Evolutionary conservation across 2,329 filamentous ascomycete species (phyloP).

Genomic region (Paracoccidioides brasiliensis): DNA sequence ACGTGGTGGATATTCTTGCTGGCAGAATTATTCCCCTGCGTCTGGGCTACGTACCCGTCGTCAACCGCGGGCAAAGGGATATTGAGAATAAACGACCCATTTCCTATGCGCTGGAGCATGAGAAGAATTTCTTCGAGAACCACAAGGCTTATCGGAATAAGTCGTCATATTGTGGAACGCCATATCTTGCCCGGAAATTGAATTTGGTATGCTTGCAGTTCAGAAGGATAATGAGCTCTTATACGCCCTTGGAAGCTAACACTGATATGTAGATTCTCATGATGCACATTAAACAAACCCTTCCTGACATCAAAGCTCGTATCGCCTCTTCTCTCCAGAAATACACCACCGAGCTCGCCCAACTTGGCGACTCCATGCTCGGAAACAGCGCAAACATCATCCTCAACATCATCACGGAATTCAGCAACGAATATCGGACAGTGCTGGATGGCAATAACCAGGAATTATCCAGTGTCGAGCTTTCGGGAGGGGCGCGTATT

Average conservation of each 20-base stretch:
- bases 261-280: conserved; percentile 58
- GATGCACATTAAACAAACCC: conserved; percentile 99
- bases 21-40: conserved; percentile 92
- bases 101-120: conserved; percentile 75
- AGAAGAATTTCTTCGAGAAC: conserved; percentile 95
- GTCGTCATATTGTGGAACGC: conserved; percentile 95
- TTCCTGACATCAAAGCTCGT: conserved; percentile 95
- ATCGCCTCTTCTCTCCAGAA: conserved; percentile 91
- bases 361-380: conserved; percentile 83
- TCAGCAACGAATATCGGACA: conserved; percentile 93
- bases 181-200: conserved; percentile 89
- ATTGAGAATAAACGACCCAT: conserved; percentile 98
- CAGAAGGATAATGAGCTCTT: not conserved
- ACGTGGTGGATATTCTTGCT: conserved; percentile 95
- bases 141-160: conserved; percentile 99
- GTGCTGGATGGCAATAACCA: conserved; percentile 94
- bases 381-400: conserved; percentile 95
- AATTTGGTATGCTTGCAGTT: conserved; percentile 51
- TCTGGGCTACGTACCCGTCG: conserved; percentile 90
- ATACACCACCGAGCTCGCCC: conserved; percentile 67
- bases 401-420: conserved; percentile 97
- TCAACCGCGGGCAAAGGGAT: conserved; percentile 94
- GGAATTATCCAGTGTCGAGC: conserved; percentile 83
- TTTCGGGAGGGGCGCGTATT: conserved; percentile 94
- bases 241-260: not conserved